Evolutionary conservation across 2,329 filamentous ascomycete species (phyloP).

Genomic region (Apiospora sp.): DNA sequence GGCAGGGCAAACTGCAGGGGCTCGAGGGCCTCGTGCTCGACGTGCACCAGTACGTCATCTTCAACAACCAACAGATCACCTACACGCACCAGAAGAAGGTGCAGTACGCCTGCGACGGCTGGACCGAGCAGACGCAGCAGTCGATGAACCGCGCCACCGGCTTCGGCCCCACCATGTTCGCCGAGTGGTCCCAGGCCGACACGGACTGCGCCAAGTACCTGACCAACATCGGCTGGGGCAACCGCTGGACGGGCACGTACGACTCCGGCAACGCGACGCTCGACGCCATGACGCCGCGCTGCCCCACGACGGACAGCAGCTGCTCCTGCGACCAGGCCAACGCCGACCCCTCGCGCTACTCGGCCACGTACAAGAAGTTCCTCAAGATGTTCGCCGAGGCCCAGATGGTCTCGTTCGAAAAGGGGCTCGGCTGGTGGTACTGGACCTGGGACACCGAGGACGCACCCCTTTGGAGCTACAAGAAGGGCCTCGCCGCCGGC

Average conservation of each 20-base stretch:
- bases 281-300: constrained; percentile 74
- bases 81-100: constrained; percentile 85
- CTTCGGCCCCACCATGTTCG: constrained; percentile 92
- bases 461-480: constrained; percentile 91
- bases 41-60: constrained; percentile 98
- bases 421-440: constrained; percentile 97
- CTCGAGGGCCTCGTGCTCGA: constrained; percentile 84
- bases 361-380: constrained; percentile 80
- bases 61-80: constrained; percentile 87
- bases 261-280: constrained; percentile 69
- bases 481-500: constrained; percentile 77
- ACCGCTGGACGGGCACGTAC: constrained; percentile 90
- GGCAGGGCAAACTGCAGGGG: constrained; percentile 82
- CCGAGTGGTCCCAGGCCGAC: constrained; percentile 97
- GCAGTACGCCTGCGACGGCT: constrained; percentile 84
- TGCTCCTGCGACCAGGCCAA: constrained; percentile 84
- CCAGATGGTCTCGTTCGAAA: constrained; percentile 94
- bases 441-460: constrained; percentile 97
- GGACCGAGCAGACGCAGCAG: constrained; percentile 79
- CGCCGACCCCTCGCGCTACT: constrained; percentile 73
- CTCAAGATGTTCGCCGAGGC: constrained; percentile 91
- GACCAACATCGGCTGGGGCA: constrained; percentile 89
- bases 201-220: constrained; percentile 90
- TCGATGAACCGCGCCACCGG: constrained; percentile 79
- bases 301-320: constrained; percentile 69